phyloP scores from a whole-genome alignment of 257 asterid species.

The Solanum virginianum region DNA sequence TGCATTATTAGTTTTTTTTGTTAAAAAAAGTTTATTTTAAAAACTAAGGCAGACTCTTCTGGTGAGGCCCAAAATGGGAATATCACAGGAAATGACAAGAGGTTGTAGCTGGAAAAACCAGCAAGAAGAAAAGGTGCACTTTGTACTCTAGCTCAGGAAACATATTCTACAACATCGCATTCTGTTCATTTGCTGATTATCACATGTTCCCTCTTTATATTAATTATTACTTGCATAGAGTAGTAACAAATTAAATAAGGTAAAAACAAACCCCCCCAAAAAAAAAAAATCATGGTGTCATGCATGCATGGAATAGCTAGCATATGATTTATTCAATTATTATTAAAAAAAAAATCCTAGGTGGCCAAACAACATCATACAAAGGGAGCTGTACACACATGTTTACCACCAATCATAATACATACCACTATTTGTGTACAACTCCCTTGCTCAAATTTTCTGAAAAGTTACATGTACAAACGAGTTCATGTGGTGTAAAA shows the following conservation, averaged over 20 bases:
- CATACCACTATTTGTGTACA: neutral
- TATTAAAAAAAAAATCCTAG: neutral
- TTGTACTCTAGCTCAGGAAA: neutral
- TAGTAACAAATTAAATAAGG: neutral
- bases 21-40: neutral
- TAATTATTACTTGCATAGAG: neutral
- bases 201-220: neutral
- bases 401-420: neutral
- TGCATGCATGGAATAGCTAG: conserved; percentile 1
- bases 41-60: neutral
- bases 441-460: neutral
- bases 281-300: neutral
- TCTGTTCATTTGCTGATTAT: neutral
- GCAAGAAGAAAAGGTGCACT: neutral
- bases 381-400: neutral
- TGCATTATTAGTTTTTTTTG: neutral
- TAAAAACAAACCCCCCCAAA: neutral
- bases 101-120: neutral
- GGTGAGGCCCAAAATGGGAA: neutral
- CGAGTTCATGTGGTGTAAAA: neutral
- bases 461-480: too few species aligned
- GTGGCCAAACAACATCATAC: neutral
- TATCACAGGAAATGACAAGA: neutral
- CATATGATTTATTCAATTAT: neutral
- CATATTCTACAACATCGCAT: neutral